These are phyloP conservation scores for Aspergillus intermedius DNA, from an alignment of 2,329 filamentous ascomycete genomes.

Conservation along the genomic window DNA sequence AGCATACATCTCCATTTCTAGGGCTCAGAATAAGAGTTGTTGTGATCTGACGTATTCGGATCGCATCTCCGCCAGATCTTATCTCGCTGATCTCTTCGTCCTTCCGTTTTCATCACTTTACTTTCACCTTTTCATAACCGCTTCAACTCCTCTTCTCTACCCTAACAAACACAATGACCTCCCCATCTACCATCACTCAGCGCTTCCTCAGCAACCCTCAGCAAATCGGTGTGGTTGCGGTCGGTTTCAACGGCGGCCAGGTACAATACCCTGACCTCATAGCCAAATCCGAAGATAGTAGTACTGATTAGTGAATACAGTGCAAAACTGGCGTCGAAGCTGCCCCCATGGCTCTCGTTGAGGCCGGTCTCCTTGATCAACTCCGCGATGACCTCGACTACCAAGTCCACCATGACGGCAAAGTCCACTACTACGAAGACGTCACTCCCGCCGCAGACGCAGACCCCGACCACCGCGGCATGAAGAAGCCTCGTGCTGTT, in stretches of 20 bases:
- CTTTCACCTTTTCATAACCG: background rate
- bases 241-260: conserved; percentile 95
- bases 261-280: conserved; percentile 45
- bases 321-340: conserved; percentile 88
- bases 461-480: conserved; percentile 67
- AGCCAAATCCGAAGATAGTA: background rate
- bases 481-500: conserved; percentile 89
- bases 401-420: conserved; percentile 74
- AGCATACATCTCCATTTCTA: background rate
- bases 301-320: conserved; percentile 38
- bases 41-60: background rate
- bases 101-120: conserved; percentile 3
- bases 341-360: conserved; percentile 80
- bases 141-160: background rate
- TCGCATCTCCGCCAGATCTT: conserved; percentile 1
- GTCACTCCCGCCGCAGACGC: conserved; percentile 60
- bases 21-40: too few species aligned
- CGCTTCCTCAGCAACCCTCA: conserved; percentile 75
- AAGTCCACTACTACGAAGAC: conserved; percentile 75
- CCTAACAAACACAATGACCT: conserved; percentile 39
- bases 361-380: conserved; percentile 77
- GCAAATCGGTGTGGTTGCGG: conserved; percentile 85
- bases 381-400: conserved; percentile 81
- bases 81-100: conserved; percentile 5
- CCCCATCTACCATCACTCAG: conserved; percentile 52